Evolutionary conservation across 176 grass and related monocot species (phyloP).

Genomic region (Panicum miliaceum): DNA sequence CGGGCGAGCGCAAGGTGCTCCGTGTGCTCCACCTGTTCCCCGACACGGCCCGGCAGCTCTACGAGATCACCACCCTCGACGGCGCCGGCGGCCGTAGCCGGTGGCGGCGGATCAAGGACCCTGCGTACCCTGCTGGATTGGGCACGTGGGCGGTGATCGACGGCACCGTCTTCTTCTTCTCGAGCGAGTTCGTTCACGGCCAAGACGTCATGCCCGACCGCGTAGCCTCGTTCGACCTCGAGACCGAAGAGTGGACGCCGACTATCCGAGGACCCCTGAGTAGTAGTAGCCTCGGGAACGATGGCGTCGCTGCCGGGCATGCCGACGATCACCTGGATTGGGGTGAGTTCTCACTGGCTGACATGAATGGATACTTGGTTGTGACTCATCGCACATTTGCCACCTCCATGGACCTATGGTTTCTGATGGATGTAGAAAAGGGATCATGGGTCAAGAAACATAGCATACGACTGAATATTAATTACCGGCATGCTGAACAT

Average conservation of each 20-base stretch:
- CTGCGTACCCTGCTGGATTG: background rate
- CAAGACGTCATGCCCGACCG: background rate
- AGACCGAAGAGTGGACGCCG: conserved; percentile 12
- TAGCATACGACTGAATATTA: background rate
- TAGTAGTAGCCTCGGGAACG: background rate
- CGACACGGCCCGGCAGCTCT: background rate
- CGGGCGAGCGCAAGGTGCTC: conserved; percentile 30
- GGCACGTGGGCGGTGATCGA: background rate
- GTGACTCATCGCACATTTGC: background rate
- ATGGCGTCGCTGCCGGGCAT: background rate
- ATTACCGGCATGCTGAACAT: background rate
- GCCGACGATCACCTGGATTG: background rate
- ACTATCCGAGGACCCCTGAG: background rate
- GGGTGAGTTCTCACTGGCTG: background rate
- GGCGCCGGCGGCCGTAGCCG: too few species aligned
- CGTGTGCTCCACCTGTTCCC: background rate
- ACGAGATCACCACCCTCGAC: conserved; percentile 22
- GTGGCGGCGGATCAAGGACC: background rate
- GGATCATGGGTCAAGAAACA: background rate
- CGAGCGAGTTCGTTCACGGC: background rate
- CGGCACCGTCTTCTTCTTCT: background rate
- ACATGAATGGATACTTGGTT: background rate
- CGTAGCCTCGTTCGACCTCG: conserved; percentile 23
- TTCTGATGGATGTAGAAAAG: background rate
- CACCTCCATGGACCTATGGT: conserved; percentile 20